phyloP scores from a whole-genome alignment of 495 filamentous ascomycete species.

The Aspergillus cavernicola region DNA sequence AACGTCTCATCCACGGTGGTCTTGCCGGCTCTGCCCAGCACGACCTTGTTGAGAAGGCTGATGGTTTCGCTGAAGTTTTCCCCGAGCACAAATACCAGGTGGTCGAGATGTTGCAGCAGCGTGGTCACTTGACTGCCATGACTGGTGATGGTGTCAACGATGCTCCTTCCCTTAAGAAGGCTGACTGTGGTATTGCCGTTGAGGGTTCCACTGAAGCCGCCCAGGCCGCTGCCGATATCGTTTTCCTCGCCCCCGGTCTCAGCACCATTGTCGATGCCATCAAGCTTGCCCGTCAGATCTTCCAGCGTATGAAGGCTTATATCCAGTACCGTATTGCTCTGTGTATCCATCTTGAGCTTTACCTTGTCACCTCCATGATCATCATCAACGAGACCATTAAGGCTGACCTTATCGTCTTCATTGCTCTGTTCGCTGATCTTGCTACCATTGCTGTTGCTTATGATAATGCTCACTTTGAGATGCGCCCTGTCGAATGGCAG shows the following conservation, averaged over 20 bases:
- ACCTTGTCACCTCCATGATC: constrained; percentile 74
- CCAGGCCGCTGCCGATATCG: constrained; percentile 74
- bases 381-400: constrained; percentile 70
- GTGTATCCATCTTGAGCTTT: constrained; percentile 72
- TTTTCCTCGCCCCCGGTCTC: constrained; percentile 76
- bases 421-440: constrained; percentile 73
- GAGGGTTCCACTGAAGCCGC: constrained; percentile 74
- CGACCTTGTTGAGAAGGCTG: constrained; percentile 71
- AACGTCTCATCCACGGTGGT: constrained; percentile 70
- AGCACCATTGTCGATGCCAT: constrained; percentile 73
- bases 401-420: constrained; percentile 68
- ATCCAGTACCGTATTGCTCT: constrained; percentile 79
- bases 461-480: constrained; percentile 72
- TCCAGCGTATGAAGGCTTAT: constrained; percentile 81
- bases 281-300: constrained; percentile 75
- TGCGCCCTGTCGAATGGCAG: constrained; percentile 72
- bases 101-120: constrained; percentile 71
- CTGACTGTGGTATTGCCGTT: constrained; percentile 74
- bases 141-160: constrained; percentile 76
- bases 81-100: constrained; percentile 78
- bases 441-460: constrained; percentile 74
- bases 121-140: constrained; percentile 72
- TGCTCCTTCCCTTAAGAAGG: constrained; percentile 69
- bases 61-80: constrained; percentile 75
- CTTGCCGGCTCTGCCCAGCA: constrained; percentile 68